These are phyloP conservation scores for Sapria himalayana DNA, from an alignment of 345 rosid species.

Conservation along the genomic window DNA sequence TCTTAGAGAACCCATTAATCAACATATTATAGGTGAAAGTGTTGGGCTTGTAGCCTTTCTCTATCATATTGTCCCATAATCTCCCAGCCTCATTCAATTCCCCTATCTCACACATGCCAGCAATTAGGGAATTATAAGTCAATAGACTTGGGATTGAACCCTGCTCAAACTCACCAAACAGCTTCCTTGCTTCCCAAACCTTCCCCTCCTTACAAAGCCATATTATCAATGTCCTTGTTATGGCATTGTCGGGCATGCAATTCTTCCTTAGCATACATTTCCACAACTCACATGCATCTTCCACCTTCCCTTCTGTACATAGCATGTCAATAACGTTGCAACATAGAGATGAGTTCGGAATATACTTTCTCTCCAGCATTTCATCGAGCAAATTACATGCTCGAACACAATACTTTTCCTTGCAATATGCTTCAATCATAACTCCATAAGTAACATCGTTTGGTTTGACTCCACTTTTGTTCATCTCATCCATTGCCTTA, in stretches of 20 bases:
- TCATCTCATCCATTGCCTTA: constrained; percentile 80
- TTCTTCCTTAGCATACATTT: constrained; percentile 46
- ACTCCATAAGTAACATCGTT: constrained; percentile 83
- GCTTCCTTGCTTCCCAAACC: constrained; percentile 42
- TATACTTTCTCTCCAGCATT: constrained; percentile 45
- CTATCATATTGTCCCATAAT: constrained; percentile 82
- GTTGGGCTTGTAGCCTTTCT: constrained; percentile 50
- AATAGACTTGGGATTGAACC: constrained; percentile 48
- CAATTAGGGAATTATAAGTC: constrained; percentile 56
- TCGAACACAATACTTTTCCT: constrained; percentile 44
- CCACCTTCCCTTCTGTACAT: constrained; percentile 48
- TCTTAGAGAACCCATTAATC: constrained; percentile 46
- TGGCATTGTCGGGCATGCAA: constrained; percentile 57
- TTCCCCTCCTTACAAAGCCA: constrained; percentile 75
- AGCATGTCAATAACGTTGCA: constrained; percentile 59
- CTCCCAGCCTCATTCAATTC: constrained; percentile 51
- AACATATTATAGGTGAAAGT: constrained; percentile 55
- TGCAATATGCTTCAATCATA: constrained; percentile 54
- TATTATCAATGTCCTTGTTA: constrained; percentile 53
- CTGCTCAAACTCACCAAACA: constrained; percentile 59
- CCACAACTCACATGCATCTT: constrained; percentile 56
- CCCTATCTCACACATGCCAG: constrained; percentile 64
- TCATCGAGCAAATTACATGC: constrained; percentile 48
- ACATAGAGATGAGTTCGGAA: constrained; percentile 48
- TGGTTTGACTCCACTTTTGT: constrained; percentile 39